Conservation (phyloP, 2,329 filamentous ascomycete genomes). For the Acrodontium crateriforme region DNA sequence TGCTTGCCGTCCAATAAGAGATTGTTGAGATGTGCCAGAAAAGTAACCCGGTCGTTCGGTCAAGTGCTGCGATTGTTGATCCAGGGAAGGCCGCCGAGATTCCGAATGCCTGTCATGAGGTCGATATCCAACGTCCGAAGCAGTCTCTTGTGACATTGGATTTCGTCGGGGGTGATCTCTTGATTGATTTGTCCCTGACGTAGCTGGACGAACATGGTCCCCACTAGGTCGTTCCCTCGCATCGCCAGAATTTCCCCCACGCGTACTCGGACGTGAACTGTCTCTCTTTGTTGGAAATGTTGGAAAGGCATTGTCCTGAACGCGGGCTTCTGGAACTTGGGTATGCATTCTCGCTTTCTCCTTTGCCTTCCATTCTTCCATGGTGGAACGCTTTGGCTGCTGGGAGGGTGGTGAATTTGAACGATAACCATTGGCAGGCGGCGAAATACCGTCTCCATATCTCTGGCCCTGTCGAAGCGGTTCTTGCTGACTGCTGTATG, state of each 20-base stretch:
- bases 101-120: no score
- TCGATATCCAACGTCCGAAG: no score
- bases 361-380: slow-evolving; percentile 22
- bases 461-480: background rate
- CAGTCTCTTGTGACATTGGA: no score
- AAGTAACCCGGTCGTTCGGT: no score
- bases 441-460: slow-evolving; percentile 1
- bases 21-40: no score
- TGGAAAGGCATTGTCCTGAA: slow-evolving; percentile 36
- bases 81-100: no score
- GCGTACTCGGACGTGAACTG: no score
- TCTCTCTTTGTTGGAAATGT: slow-evolving; percentile 26
- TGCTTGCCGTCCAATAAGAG: no score
- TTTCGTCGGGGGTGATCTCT: no score
- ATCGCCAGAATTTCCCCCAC: slow-evolving; percentile 6
- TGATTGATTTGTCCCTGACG: no score
- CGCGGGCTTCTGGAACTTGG: slow-evolving; percentile 13
- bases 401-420: slow-evolving; percentile 1
- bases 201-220: no score
- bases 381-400: slow-evolving; percentile 13
- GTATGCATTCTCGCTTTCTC: slow-evolving; percentile 19
- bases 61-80: no score
- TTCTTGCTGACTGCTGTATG: background rate
- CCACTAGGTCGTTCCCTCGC: slow-evolving; percentile 8
- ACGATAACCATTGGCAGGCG: slow-evolving; percentile 3